Evolutionary conservation across 164 flowering plant species (phyloP), one percentile per base, ranked within the genome.

Genomic region (Vitis riparia): DNA sequence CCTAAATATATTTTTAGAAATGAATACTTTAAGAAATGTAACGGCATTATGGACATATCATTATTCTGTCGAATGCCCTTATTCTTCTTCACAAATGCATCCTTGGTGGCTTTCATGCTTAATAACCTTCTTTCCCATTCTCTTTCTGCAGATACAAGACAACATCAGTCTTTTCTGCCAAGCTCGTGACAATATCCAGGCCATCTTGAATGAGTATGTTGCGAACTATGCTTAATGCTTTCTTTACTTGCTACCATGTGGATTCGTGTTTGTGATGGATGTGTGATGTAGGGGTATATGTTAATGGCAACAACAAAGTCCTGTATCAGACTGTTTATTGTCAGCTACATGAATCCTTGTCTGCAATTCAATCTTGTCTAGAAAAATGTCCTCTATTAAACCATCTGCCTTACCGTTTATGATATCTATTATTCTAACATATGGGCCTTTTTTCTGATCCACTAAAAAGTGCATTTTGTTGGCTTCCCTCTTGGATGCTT

Each of bases 141-240:
- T 65, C 61, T 70, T 57, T 71, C 74, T 77, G 66, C 91, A 93
- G 98, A 71, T 88, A 62, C 89, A 81, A 47, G 91, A 89, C 4
- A 93, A 93, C 66, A 62, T 91, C 81, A 75, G 67, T 63, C 94
- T 91, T 73, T 84, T 93, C 62, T 84, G 88, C 75, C 92, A 89
- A 86, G 68, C 87, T 59, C 88, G 93, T 78, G 90, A 93, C 55
- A 93, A 91, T 74, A 81, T 93, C 73, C 72, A 74, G 51, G 72
- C 79, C 48, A 85, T 93, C 73, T 59, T 91, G 78, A 87, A 84
- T 59, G 88, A 82, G 98, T 93, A 85, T 37, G 86, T 79, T 30
- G 2, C 49, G 6, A 27, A 47, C 13, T 19, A 11, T 51, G 48
- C 49, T 64, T 49, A 47, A 23, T 62, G 5, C 8, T 11, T 0